These are phyloP conservation scores for Clohesyomyces aquaticus DNA, from an alignment of 495 filamentous ascomycete genomes.

Conservation along the genomic window DNA sequence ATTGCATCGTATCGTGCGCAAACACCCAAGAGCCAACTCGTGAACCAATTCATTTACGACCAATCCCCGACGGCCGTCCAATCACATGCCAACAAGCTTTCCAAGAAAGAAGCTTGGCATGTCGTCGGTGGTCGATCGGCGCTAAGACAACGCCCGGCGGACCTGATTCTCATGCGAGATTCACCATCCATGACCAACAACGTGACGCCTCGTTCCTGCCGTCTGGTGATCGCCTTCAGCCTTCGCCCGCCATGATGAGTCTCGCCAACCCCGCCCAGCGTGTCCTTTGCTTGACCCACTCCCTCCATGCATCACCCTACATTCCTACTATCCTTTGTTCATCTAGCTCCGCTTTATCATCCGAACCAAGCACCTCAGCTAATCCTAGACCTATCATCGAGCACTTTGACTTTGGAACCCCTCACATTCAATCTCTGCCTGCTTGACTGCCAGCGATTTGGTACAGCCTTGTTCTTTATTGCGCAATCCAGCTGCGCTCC, in stretches of 20 bases:
- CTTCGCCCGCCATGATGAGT: neutral
- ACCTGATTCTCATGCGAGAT: neutral
- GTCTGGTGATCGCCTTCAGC: neutral
- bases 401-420: neutral
- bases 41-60: too few species aligned
- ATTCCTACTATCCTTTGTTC: neutral
- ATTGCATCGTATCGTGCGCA: too few species aligned
- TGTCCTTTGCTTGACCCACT: neutral
- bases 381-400: neutral
- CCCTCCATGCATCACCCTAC: neutral
- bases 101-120: neutral
- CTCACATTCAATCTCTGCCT: neutral
- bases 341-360: neutral
- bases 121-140: neutral
- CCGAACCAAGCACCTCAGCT: neutral
- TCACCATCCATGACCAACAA: neutral
- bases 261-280: neutral
- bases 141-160: neutral
- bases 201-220: neutral
- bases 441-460: neutral
- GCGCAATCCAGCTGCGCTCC: neutral
- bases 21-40: neutral
- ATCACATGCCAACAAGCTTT: neutral
- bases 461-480: neutral
- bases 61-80: too few species aligned